A percentile compares a stretch with the other conserved stretches of the same genome.
phyloP scores from a whole-genome alignment of 1,284 basidiomycete species.

The Naganishia albida region DNA sequence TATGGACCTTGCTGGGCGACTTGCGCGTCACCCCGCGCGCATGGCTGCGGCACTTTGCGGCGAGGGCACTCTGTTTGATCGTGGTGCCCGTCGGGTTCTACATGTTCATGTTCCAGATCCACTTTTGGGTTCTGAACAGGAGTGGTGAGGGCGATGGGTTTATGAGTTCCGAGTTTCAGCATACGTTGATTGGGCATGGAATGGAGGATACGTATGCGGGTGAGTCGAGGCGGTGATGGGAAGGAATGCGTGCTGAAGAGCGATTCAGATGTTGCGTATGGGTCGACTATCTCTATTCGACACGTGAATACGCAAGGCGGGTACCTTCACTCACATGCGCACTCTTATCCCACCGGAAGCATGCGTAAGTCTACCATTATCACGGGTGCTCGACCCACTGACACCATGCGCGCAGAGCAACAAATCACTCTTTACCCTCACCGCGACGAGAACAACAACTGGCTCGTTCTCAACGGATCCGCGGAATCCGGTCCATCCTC shows the following conservation, averaged over 20 bases:
- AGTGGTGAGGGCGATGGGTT: slow-evolving; percentile 97
- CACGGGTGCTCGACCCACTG: background rate
- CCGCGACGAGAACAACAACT: slow-evolving; percentile 86
- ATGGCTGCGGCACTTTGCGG: slow-evolving; percentile 81
- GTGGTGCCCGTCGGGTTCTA: slow-evolving; percentile 82
- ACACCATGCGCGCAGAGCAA: slow-evolving; percentile 66
- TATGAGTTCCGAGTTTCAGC: slow-evolving; percentile 98
- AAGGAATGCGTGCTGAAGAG: slow-evolving; percentile 11
- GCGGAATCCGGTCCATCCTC: slow-evolving; percentile 56
- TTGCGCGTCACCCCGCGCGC: slow-evolving; percentile 71
- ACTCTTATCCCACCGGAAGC: slow-evolving; percentile 83
- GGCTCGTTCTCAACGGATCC: slow-evolving; percentile 76
- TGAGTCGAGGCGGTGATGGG: slow-evolving; percentile 51
- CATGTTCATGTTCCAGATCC: slow-evolving; percentile 92
- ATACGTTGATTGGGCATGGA: slow-evolving; percentile 83
- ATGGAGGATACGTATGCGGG: slow-evolving; percentile 92
- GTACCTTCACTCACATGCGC: slow-evolving; percentile 91
- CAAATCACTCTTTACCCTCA: slow-evolving; percentile 98
- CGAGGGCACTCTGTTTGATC: slow-evolving; percentile 86
- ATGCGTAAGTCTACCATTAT: slow-evolving; percentile 62
- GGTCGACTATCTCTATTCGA: slow-evolving; percentile 78
- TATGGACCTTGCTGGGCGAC: slow-evolving; percentile 91
- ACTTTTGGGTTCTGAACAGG: slow-evolving; percentile 83
- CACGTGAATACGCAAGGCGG: slow-evolving; percentile 97
- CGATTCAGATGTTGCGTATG: slow-evolving; percentile 73